Conservation (phyloP, 495 filamentous ascomycete genomes). For the Daldinia decipiens region DNA sequence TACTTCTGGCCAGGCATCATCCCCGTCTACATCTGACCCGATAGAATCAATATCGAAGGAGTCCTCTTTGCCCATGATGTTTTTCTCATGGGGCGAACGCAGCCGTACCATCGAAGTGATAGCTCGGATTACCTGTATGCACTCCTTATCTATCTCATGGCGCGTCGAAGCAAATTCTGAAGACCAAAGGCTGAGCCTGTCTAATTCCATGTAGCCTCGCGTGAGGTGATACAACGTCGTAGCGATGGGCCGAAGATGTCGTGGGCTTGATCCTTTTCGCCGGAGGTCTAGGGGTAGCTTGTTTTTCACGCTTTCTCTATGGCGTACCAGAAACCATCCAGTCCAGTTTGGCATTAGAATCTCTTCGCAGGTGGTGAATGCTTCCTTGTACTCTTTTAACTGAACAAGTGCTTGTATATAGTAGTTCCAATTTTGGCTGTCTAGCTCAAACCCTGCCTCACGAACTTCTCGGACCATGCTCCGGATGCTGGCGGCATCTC, state of each 20-base stretch:
- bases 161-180: conserved; percentile 38
- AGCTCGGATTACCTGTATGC: conserved; percentile 46
- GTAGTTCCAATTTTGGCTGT: conserved; percentile 70
- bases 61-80: conserved; percentile 40
- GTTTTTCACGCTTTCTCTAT: conserved; percentile 26
- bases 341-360: conserved; percentile 79
- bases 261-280: conserved; percentile 45
- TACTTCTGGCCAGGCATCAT: not conserved
- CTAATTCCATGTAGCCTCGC: conserved; percentile 54
- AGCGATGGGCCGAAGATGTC: conserved; percentile 50
- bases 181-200: conserved; percentile 50
- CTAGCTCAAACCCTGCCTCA: conserved; percentile 71
- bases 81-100: conserved; percentile 41
- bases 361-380: conserved; percentile 75
- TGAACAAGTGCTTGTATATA: conserved; percentile 63
- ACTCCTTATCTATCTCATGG: conserved; percentile 42
- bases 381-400: conserved; percentile 54
- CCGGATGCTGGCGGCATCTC: conserved; percentile 59
- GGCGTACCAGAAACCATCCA: conserved; percentile 66
- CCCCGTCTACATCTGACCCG: not conserved
- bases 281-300: conserved; percentile 51
- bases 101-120: conserved; percentile 50
- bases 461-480: conserved; percentile 62
- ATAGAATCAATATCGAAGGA: conserved; percentile 19
- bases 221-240: conserved; percentile 55